These are phyloP conservation scores for Ceratocystis destructans DNA, from an alignment of 2,329 filamentous ascomycete genomes.

Conservation along the genomic window DNA sequence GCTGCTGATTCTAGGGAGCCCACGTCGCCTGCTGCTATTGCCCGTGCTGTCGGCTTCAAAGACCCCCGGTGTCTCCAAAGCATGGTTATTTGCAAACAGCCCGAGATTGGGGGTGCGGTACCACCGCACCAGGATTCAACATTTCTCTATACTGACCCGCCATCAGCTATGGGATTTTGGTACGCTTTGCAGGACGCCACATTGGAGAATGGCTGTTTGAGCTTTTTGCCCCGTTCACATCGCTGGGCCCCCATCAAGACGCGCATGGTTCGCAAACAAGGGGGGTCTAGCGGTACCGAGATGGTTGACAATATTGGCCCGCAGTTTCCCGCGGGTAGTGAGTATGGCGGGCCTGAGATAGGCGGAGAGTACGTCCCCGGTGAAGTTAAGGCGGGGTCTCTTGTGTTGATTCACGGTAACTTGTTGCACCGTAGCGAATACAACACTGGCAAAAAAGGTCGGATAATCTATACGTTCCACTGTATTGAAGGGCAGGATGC, in stretches of 20 bases:
- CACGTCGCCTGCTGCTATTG: constrained; percentile 46
- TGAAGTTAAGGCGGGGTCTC: constrained; percentile 77
- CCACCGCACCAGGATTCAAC: constrained; percentile 85
- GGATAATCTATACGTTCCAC: constrained; percentile 97
- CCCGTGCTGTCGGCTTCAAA: constrained; percentile 54
- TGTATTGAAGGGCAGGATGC: constrained; percentile 69
- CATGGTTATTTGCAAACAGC: constrained; percentile 98
- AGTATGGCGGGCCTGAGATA: constrained; percentile 30
- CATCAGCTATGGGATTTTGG: constrained; percentile 90
- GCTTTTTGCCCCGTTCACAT: constrained; percentile 74
- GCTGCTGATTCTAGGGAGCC: constrained; percentile 35
- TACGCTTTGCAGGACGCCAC: constrained; percentile 91
- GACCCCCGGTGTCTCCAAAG: constrained; percentile 75
- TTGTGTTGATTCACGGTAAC: constrained; percentile 94
- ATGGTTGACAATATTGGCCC: constrained; percentile 57
- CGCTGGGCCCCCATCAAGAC: constrained; percentile 54
- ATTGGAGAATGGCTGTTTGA: constrained; percentile 72
- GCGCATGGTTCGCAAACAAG: constrained; percentile 57
- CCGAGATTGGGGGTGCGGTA: constrained; percentile 84
- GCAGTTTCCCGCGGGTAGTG: constrained; percentile 44
- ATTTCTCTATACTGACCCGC: constrained; percentile 81
- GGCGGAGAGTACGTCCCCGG: constrained; percentile 54
- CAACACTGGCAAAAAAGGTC: constrained; percentile 71
- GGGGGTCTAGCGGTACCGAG: constrained; percentile 43
- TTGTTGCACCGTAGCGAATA: constrained; percentile 90